Percentiles rank a stretch among this genome's conserved stretches.
Conservation (phyloP, 805 yeast genomes). For the Cyberlindnera mississippiensis region DNA sequence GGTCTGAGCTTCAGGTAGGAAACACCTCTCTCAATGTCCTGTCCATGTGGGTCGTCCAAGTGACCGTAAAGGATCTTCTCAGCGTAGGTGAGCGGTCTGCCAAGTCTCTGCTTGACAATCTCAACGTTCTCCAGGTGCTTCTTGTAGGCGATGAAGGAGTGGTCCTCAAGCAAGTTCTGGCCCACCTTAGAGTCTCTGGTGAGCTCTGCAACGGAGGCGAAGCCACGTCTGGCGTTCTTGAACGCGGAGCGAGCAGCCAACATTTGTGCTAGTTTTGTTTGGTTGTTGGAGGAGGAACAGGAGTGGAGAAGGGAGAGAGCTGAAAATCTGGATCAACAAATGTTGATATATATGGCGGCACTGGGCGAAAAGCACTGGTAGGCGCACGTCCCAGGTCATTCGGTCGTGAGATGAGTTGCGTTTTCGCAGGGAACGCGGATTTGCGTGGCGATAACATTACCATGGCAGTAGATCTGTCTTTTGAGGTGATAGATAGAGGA, state of each 20-base stretch:
- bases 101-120: slow-evolving; percentile 67
- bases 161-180: slow-evolving; percentile 77
- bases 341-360: slow-evolving; percentile 11
- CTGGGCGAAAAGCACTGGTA: slow-evolving; percentile 2
- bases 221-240: slow-evolving; percentile 31
- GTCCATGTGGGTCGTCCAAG: slow-evolving; percentile 85
- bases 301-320: not conserved
- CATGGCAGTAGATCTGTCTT: too few relatives aligned
- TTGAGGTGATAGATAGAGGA: too few relatives aligned
- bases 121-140: slow-evolving; percentile 83
- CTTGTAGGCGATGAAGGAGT: slow-evolving; percentile 88
- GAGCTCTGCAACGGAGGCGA: slow-evolving; percentile 53
- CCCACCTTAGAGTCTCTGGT: slow-evolving; percentile 66
- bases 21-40: slow-evolving; percentile 85
- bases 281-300: slow-evolving; percentile 1
- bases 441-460: too few relatives aligned
- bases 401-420: slow-evolving; percentile 14
- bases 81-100: slow-evolving; percentile 83
- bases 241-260: slow-evolving; percentile 21
- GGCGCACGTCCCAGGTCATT: slow-evolving; percentile 17
- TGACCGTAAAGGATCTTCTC: slow-evolving; percentile 95
- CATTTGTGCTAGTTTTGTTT: slow-evolving; percentile 7
- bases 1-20: slow-evolving; percentile 91
- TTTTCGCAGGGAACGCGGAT: slow-evolving; percentile 6
- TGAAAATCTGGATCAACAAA: not conserved